Evolutionary conservation across 1,284 basidiomycete genomes (phyloP).

Genomic region (Agroathelia rolfsii): DNA sequence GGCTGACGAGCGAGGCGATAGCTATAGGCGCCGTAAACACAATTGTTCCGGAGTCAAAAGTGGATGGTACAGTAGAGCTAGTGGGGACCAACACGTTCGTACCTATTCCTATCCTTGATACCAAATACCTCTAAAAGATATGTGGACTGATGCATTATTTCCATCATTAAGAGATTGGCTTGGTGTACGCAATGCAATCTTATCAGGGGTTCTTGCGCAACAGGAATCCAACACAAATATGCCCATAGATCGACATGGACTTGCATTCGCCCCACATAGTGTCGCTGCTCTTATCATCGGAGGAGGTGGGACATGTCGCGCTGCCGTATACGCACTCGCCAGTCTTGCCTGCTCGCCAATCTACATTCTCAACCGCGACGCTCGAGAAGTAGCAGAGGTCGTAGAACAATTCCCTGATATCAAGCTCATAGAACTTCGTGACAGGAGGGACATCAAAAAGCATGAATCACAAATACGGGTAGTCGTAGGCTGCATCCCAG

Average conservation of each 20-base stretch:
- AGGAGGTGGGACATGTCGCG: slow-evolving; percentile 26
- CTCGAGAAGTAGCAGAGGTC: slow-evolving; percentile 43
- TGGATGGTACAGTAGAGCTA: slow-evolving; percentile 16
- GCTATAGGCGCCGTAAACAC: slow-evolving; percentile 25
- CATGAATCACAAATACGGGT: too few relatives aligned
- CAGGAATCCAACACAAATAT: slow-evolving; percentile 11
- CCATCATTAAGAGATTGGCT: slow-evolving; percentile 13
- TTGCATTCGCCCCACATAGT: slow-evolving; percentile 12
- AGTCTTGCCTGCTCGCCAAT: slow-evolving; percentile 23
- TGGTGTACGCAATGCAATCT: slow-evolving; percentile 24
- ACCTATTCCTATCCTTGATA: neutral
- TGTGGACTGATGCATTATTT: neutral
- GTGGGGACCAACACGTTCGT: slow-evolving; percentile 26
- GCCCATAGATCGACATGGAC: too few relatives aligned
- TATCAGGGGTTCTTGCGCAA: slow-evolving; percentile 16
- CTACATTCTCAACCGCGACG: slow-evolving; percentile 27
- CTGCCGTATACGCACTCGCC: slow-evolving; percentile 23
- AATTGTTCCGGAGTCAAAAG: slow-evolving; percentile 20
- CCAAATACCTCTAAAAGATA: too few relatives aligned
- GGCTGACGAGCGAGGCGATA: slow-evolving; percentile 19
- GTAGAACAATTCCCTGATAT: too few relatives aligned
- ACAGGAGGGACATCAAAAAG: too few relatives aligned
- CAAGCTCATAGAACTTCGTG: too few relatives aligned
- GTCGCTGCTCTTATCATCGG: slow-evolving; percentile 24
- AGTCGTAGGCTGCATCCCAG: too few relatives aligned